These are phyloP conservation scores for Didymellaceae sp. DNA, from an alignment of 2,329 filamentous ascomycete species.

Conservation along the genomic window DNA sequence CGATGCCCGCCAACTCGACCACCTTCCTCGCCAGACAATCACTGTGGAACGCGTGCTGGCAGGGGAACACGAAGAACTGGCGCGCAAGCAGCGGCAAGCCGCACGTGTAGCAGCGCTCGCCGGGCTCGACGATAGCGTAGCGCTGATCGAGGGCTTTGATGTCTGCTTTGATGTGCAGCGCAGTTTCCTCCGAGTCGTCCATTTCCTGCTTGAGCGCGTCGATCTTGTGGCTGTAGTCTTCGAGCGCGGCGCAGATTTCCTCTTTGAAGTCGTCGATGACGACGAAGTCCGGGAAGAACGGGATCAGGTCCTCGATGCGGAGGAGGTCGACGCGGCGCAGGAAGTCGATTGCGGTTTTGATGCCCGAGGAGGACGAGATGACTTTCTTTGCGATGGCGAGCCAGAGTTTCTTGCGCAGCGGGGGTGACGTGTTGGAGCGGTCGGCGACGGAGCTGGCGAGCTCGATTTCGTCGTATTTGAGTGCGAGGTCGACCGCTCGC, in stretches of 20 bases:
- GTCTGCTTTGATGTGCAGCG: constrained; percentile 87
- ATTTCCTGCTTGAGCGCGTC: constrained; percentile 89
- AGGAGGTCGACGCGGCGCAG: constrained; percentile 89
- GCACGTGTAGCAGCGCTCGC: constrained; percentile 92
- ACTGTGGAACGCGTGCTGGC: constrained; percentile 96
- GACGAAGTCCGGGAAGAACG: constrained; percentile 98
- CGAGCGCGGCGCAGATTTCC: constrained; percentile 91
- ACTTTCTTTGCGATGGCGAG: constrained; percentile 93
- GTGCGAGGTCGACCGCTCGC: constrained; percentile 88
- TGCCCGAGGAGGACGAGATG: constrained; percentile 82
- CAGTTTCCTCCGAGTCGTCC: constrained; percentile 90
- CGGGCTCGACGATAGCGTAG: constrained; percentile 95
- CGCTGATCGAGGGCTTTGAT: constrained; percentile 84
- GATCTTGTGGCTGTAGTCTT: constrained; percentile 92
- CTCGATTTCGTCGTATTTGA: constrained; percentile 88
- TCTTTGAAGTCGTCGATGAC: constrained; percentile 99
- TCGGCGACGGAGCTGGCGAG: constrained; percentile 90
- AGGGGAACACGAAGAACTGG: constrained; percentile 98
- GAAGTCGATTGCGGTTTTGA: constrained; percentile 88
- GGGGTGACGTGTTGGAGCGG: constrained; percentile 76
- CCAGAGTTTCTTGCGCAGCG: constrained; percentile 92
- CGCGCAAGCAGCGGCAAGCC: constrained; percentile 82
- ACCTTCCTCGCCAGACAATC: constrained; percentile 90
- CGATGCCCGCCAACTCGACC: constrained; percentile 78
- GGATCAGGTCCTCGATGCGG: constrained; percentile 94